Conservation (phyloP, 345 rosid genomes). For the Draba incana region DNA sequence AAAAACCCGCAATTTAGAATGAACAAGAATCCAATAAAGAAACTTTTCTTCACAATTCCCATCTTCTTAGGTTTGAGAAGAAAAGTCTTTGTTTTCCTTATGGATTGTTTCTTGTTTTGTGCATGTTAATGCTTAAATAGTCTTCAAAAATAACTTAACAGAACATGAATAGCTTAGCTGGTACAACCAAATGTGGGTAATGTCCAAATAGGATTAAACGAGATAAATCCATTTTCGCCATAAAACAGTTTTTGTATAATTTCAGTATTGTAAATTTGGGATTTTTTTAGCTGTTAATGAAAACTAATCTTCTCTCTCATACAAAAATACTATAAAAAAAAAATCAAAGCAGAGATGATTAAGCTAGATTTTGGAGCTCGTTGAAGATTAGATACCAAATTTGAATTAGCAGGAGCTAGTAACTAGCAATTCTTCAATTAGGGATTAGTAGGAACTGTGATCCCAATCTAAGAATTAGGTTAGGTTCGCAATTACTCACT, state of each 20-base stretch:
- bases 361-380: too few relatives aligned
- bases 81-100: background rate
- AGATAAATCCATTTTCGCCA: slow-evolving; percentile 3
- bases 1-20: slow-evolving; percentile 12
- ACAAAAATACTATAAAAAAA: too few relatives aligned
- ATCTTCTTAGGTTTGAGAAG: slow-evolving; percentile 20
- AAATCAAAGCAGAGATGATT: too few relatives aligned
- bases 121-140: slow-evolving; percentile 8
- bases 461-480: too few relatives aligned
- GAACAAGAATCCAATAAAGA: slow-evolving; percentile 19
- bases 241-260: background rate
- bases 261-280: too few relatives aligned
- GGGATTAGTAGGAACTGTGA: background rate
- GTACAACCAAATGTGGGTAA: slow-evolving; percentile 5
- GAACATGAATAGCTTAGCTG: slow-evolving; percentile 16
- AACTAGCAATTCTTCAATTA: background rate
- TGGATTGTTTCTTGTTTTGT: background rate
- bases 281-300: too few relatives aligned
- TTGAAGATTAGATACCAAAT: too few relatives aligned
- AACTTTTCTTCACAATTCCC: slow-evolving; percentile 24
- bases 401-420: background rate
- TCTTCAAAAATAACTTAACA: background rate
- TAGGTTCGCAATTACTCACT: too few relatives aligned
- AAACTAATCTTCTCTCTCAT: background rate
- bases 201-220: background rate